A percentile compares a stretch with the other conserved stretches of the same genome.
These are phyloP conservation scores for Phytophthora fragariae DNA, from an alignment of 352 stramenopile genomes.

Conservation along the genomic window DNA sequence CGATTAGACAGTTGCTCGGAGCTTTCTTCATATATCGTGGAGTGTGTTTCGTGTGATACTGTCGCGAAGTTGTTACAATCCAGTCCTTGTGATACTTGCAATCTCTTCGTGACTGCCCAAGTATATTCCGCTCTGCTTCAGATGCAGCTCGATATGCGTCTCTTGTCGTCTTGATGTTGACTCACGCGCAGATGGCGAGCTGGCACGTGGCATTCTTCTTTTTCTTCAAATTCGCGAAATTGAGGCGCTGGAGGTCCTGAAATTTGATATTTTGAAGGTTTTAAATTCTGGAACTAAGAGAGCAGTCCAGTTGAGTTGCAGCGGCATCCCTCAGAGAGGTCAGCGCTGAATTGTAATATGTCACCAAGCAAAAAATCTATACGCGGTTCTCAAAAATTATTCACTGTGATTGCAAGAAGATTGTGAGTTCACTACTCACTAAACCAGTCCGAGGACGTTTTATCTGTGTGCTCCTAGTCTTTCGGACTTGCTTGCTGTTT, in stretches of 20 bases:
- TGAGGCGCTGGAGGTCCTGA: neutral
- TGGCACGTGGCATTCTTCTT: neutral
- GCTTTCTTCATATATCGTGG: neutral
- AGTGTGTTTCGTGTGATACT: neutral
- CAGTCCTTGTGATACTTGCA: neutral
- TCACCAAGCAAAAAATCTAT: neutral
- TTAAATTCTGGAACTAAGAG: too few relatives aligned
- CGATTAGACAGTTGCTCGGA: neutral
- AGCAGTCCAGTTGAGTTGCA: neutral
- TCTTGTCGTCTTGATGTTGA: neutral
- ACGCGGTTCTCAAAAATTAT: neutral
- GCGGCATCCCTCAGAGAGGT: neutral
- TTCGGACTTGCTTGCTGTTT: neutral
- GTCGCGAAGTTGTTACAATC: neutral
- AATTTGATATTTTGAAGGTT: neutral
- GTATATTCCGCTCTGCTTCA: neutral
- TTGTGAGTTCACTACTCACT: neutral
- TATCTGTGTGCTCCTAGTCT: neutral
- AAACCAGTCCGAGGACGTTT: neutral
- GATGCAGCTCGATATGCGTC: neutral
- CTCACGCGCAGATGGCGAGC: neutral
- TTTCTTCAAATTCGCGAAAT: neutral
- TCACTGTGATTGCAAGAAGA: neutral
- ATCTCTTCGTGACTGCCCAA: neutral
- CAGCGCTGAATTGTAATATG: neutral